Evolutionary conservation across 495 filamentous ascomycete species (phyloP), one percentile per base, ranked within the genome.

Genomic region (Trichoderma virens): DNA sequence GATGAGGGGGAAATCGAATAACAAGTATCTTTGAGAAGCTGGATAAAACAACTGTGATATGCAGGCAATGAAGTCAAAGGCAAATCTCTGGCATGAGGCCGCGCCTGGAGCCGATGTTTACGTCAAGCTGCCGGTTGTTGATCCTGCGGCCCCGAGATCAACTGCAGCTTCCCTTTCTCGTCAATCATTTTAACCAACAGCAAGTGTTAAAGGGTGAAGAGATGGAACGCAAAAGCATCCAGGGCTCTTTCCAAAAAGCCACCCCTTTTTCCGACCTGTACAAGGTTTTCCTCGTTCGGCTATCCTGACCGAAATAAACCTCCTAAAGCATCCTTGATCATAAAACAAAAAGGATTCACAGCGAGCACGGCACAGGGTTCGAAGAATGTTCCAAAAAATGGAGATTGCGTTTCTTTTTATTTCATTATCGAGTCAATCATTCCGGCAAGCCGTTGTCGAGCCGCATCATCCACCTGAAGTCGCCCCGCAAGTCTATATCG

Each of bases 401-500:
- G 25, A 56, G 51, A 56, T 23, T 23, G 47, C 51, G 23, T 27
- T 56, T 56, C 25, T 56, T 13, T 56, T 56, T 13, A 13, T 13
- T 28, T 56, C 51, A 56, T 56, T 56, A 56, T 56, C 51, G 25
- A 56, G 25, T 6, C 23, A 30, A 14, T 28, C 1, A 27, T 56
- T 30, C 51, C 51, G 25, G 25, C 27, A 30, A 56, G 51, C 51
- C 51, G 20, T 51, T 13, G 11, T 14, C 27, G n/a, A 51, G 45
- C 45, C 23, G 45, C 45, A n/a, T n/a, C 51, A n/a, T 56, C 51
- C 23, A 14, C 20, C 51, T n/a, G 3, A 27, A 56, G 51, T 56
- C 25, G 51, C 51, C 51, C 20, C 25, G 51, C 20, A 27, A 56
- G 51, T 56, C 51, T 56, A 56, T 56, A 56, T 56, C 25, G 51